Evolutionary conservation across 1,284 basidiomycete genomes (phyloP).

Genomic region (Rhodotorula sp.): DNA sequence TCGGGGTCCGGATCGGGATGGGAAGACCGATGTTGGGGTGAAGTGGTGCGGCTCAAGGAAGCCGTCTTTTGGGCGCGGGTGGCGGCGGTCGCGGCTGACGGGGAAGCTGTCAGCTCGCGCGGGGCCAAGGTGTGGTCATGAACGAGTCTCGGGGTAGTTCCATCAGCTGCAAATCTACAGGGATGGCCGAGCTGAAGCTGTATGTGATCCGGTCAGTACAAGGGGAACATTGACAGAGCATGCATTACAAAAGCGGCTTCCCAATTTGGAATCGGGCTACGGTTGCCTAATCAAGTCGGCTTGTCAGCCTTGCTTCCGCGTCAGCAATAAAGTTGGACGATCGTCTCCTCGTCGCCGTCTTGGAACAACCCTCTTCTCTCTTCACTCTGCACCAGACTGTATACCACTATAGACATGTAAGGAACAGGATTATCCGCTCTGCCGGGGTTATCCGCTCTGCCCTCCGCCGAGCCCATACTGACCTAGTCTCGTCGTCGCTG

Average conservation of each 20-base stretch:
- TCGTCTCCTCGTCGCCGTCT: no score
- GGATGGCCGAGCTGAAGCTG: no score
- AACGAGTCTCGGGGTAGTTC: neutral
- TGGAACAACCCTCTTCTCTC: neutral
- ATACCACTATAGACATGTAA: neutral
- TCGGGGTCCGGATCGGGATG: constrained; percentile 52
- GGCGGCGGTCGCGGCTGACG: constrained; percentile 56
- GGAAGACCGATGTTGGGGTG: constrained; percentile 87
- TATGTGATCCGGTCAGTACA: no score
- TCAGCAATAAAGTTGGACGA: no score
- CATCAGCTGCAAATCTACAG: neutral
- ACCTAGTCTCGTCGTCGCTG: neutral
- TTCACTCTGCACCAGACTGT: neutral
- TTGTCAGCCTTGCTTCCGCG: no score
- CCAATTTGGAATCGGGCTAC: no score
- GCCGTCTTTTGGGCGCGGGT: constrained; percentile 86
- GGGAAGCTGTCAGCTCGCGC: constrained; percentile 10
- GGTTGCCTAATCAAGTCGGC: no score
- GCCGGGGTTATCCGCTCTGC: no score
- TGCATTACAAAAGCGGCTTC: no score
- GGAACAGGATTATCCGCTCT: no score
- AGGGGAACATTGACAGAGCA: no score
- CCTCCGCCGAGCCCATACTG: no score
- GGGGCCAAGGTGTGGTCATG: constrained; percentile 25
- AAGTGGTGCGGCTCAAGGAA: constrained; percentile 74